These are phyloP conservation scores for Morella rubra DNA, from an alignment of 306 rosid genomes.

Conservation along the genomic window DNA sequence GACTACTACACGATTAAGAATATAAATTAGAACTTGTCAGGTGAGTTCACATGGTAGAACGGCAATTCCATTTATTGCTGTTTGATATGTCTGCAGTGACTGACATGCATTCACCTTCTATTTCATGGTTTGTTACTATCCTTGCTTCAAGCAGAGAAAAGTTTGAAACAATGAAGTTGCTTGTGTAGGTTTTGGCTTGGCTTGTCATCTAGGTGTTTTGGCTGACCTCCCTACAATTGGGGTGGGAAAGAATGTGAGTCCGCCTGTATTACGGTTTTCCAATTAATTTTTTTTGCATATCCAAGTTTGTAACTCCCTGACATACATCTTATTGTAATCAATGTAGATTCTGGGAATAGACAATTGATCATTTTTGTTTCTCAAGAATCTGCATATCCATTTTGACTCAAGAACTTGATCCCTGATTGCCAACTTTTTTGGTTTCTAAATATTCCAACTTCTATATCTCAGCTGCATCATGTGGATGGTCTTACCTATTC, in stretches of 20 bases:
- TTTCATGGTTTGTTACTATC: conserved; percentile 7
- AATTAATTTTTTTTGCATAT: conserved; percentile 8
- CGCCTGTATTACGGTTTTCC: conserved; percentile 18
- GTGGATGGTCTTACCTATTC: conserved; percentile 81
- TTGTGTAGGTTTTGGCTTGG: conserved; percentile 86
- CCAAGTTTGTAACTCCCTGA: background rate
- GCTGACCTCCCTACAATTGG: conserved; percentile 90
- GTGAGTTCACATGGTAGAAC: conserved; percentile 8
- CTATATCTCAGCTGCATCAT: conserved; percentile 77
- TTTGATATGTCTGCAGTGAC: conserved; percentile 7
- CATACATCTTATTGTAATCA: background rate
- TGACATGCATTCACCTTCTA: background rate
- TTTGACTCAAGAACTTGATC: background rate
- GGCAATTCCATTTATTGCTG: conserved; percentile 21
- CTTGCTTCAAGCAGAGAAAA: conserved; percentile 7
- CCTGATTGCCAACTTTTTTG: conserved; percentile 18
- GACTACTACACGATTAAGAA: background rate
- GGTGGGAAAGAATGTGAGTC: conserved; percentile 83
- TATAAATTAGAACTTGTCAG: background rate
- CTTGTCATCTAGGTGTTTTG: conserved; percentile 84
- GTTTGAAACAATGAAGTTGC: conserved; percentile 8
- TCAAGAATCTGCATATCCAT: background rate
- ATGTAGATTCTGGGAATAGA: background rate
- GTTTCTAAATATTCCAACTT: background rate
- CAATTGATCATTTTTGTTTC: background rate